phyloP scores from a whole-genome alignment of 768 basidiomycete species.

The Cystofilobasidium ferigula region DNA sequence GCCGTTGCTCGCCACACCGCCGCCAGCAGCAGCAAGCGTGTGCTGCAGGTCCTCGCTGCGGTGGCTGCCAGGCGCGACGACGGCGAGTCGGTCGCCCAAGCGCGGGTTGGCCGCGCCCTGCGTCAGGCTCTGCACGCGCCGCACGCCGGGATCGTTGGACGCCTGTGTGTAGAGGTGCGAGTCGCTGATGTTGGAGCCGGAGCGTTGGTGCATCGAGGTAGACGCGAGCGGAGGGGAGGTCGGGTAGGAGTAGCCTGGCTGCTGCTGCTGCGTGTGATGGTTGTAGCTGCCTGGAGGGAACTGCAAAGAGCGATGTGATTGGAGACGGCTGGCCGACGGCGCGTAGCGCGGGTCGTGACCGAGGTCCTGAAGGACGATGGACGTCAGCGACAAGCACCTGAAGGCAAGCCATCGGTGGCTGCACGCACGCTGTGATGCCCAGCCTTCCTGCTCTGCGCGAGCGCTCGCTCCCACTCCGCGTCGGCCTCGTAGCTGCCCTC shows the following conservation, averaged over 20 bases:
- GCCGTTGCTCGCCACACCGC: neutral
- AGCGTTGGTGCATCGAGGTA: conserved; percentile 1
- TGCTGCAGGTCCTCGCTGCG: neutral
- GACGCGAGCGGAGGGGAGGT: neutral
- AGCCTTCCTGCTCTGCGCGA: conserved; percentile 18
- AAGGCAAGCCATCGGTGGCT: neutral
- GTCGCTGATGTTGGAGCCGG: conserved; percentile 5
- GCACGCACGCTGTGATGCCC: conserved; percentile 4
- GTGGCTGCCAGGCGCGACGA: conserved; percentile 3
- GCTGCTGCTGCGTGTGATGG: neutral
- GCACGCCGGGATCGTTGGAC: neutral
- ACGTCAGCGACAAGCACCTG: neutral
- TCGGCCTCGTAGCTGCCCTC: conserved; percentile 12
- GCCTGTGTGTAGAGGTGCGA: neutral
- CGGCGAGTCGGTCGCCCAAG: neutral
- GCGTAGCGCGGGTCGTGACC: neutral
- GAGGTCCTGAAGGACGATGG: neutral
- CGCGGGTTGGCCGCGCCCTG: neutral
- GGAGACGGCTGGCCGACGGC: neutral
- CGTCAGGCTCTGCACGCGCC: conserved; percentile 6
- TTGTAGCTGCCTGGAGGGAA: conserved; percentile 1
- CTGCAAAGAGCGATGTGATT: neutral
- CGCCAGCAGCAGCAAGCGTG: neutral
- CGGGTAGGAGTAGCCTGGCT: neutral
- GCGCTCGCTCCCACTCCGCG: conserved; percentile 21